Evolutionary conservation across 257 asterid genomes (phyloP), one percentile per base, ranked within the genome.

Genomic region (Nyctanthes arbortristis): DNA sequence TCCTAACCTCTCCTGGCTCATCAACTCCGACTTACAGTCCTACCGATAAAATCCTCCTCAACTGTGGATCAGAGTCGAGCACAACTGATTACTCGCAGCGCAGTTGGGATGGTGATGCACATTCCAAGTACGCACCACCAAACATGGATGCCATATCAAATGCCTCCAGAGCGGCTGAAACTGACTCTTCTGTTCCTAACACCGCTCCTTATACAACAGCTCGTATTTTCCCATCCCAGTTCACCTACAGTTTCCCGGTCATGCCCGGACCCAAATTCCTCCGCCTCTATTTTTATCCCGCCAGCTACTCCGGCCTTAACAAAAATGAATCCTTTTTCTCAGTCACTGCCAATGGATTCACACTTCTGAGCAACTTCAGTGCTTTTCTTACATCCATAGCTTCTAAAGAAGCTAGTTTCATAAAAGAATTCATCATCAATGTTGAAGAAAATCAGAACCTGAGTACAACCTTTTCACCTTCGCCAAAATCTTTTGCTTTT

Each of bases 401-500:
- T 16, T 0, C 2, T 3, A 5, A 14, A 4, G 24, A 8, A 9
- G 22, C 78, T 80, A 16, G 73, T 62, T 25, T n/a, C n/a, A n/a
- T n/a, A n/a, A n/a, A n/a, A n/a, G n/a, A n/a, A n/a, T n/a, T n/a
- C n/a, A n/a, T n/a, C n/a, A n/a, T n/a, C n/a, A n/a, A n/a, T n/a
- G n/a, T n/a, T n/a, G n/a, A n/a, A n/a, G n/a, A n/a, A n/a, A n/a
- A n/a, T n/a, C n/a, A n/a, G n/a, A n/a, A n/a, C n/a, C n/a, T n/a
- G n/a, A n/a, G n/a, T n/a, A n/a, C n/a, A n/a, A n/a, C n/a, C n/a
- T n/a, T n/a, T n/a, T n/a, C n/a, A n/a, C n/a, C n/a, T n/a, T n/a
- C n/a, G n/a, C n/a, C n/a, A n/a, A n/a, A n/a, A n/a, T n/a, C n/a
- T 1, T 66, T 28, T 32, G 72, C 85, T 30, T 80, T 80, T 31